Evolutionary conservation across 306 rosid species (phyloP), one percentile per base, ranked within the genome.

Genomic region (Vigna radiata): DNA sequence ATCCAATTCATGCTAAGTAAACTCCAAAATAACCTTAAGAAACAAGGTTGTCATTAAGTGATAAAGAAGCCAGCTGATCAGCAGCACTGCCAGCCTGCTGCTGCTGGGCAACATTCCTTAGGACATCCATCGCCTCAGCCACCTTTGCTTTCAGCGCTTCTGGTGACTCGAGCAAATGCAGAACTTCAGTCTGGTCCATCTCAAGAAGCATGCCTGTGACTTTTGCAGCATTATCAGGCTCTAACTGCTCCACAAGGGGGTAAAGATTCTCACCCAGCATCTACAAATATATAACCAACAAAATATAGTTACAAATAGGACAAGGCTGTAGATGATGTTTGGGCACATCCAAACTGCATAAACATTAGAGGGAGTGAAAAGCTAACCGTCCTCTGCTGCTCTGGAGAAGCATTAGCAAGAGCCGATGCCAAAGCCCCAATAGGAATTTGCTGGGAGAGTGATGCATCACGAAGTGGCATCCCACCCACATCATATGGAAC

Each of bases 161-260:
- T 1, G 99, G 99, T 10, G 99, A 96, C 88, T 96, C 99, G 0
- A 96, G 99, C 87, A 96, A 83, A 84, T 96, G 99, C 82, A 96
- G 73, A 72, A 96, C 99, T 84, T 96, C 99, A 47, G 99, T 85
- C 81, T 96, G 99, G 84, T 96, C 99, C 99, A 96, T 96, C 90
- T 96, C 99, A 81, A 96, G 85, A 72, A 96, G 99, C 99, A 96
- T 96, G 70, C 99, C 99, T 1, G 99, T 96, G 29, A 96, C 99
- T 85, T 96, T 96, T 6, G 99, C 99, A 12, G 99, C 98, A 66
- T 96, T 89, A 18, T 96, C 99, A 17, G 92, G 89, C 87, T 96
- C 99, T 79, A 96, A 85, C 85, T 91, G 99, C 19, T 96, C 99
- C 89, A 96, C 99, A 1, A 89, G 99, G 3, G 99, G 99, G 85